These are phyloP conservation scores for Phoma sp. DNA, from an alignment of 2,329 filamentous ascomycete genomes.

Conservation along the genomic window DNA sequence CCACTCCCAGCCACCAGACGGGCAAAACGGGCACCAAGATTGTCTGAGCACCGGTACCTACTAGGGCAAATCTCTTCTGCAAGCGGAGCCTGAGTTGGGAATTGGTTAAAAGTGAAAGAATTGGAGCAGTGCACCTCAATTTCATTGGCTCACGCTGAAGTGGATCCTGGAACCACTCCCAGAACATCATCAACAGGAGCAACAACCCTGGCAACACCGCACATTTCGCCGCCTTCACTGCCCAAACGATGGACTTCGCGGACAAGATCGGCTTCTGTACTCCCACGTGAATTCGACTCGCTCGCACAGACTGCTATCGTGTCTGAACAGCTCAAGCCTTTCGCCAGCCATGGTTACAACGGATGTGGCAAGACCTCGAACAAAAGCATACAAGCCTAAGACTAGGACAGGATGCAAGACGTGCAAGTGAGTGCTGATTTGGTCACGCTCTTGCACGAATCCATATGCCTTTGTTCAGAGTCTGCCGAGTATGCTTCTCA, in stretches of 20 bases:
- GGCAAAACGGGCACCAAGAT: neutral
- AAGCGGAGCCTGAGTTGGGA: neutral
- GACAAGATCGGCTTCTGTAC: conserved; percentile 1
- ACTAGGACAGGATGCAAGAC: conserved; percentile 16
- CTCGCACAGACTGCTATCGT: neutral
- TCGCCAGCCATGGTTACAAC: neutral
- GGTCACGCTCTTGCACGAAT: conserved; percentile 1
- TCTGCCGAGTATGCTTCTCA: neutral
- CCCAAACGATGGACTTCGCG: neutral
- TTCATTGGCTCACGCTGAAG: neutral
- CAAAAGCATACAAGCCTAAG: conserved; percentile 7
- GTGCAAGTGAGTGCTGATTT: conserved; percentile 20
- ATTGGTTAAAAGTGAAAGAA: neutral
- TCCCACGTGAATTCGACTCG: neutral
- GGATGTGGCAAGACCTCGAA: neutral
- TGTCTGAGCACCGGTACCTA: conserved; percentile 1
- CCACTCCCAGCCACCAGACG: conserved; percentile 3
- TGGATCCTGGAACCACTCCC: neutral
- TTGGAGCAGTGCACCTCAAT: neutral
- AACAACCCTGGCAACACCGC: neutral
- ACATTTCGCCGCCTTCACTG: neutral
- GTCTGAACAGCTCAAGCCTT: neutral
- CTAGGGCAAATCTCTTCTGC: neutral
- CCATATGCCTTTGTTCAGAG: neutral
- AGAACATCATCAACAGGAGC: neutral